Base-by-base conservation (phyloP, 768 basidiomycete genomes). In the Mrakia gelida region DNA sequence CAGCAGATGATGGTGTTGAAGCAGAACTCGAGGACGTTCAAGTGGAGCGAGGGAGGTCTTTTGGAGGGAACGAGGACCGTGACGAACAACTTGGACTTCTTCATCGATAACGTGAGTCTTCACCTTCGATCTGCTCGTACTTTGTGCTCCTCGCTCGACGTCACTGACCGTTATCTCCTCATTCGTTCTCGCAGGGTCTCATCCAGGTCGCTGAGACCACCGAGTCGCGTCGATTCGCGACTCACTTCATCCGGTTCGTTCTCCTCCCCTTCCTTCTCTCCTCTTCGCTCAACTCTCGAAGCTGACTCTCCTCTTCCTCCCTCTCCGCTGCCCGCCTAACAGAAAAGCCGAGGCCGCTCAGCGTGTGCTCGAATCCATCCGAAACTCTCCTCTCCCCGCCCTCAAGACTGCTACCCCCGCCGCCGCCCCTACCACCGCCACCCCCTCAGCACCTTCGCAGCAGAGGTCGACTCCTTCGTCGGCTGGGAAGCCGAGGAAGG, bases 1-100 rank as follows among this genome's bases (percentile, higher is more conserved):
- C 92, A 95, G 85, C 92, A 96, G 88, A 89, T 98, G 88, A 97
- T 98, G 94, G 91, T 94, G 63, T 89, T 97, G 86, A 98, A 99
- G 87, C 91, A 92, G 80, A 90, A 90, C 0, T 92, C 92, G 81
- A 87, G 93, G 82, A 92, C 92, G 78, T 85, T 91, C 75, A 90
- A 89, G 83, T 87, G 92, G 75, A 82, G 84, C 32, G 87, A 87
- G 26, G 87, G 91, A 75, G 73, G 84, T 56, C 84, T 97, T 54
- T 86, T 98, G 79, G 92, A 92, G 79, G 96, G 96, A 1, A 90
- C 94, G 82, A 90, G 89, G 82, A 91, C 93, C 82, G 90, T 91
- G 32, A 94, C 92, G 68, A 95, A 93, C 85, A 96, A 98, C 85
- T 85, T 98, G 82, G 95, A 96, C 85, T 99, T 98, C 82, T 91